Percentiles rank a stretch among this genome's conserved stretches.
Evolutionary conservation across 495 filamentous ascomycete genomes (phyloP).

Genomic region (Tuber indicum): DNA sequence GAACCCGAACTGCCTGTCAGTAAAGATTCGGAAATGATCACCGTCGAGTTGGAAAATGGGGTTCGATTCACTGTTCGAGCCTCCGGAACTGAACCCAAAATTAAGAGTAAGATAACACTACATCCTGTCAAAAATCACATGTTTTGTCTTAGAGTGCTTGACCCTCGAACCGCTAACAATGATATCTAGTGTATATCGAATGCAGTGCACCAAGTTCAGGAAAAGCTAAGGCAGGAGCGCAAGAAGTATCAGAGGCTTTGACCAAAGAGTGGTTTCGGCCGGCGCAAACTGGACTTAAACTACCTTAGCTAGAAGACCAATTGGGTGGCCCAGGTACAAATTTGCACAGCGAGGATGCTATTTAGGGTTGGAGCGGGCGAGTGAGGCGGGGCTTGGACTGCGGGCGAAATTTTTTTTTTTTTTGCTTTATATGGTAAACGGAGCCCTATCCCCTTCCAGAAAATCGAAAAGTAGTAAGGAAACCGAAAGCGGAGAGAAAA

Average conservation of each 20-base stretch:
- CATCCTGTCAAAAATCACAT: not conserved
- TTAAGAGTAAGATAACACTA: conserved; percentile 49
- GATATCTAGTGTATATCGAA: conserved; percentile 52
- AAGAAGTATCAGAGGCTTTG: conserved; percentile 51
- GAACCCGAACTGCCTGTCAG: conserved; percentile 57
- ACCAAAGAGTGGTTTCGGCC: conserved; percentile 55
- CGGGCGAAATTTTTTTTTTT: conserved; percentile 11
- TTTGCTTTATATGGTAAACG: conserved; percentile 2
- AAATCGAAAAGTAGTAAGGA: conserved; percentile 5
- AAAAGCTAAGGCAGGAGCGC: conserved; percentile 51
- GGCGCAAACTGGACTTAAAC: conserved; percentile 32
- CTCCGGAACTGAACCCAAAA: conserved; percentile 66
- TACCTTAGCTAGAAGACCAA: conserved; percentile 17
- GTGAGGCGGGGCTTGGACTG: conserved; percentile 8
- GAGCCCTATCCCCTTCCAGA: conserved; percentile 6
- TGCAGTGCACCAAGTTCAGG: conserved; percentile 48
- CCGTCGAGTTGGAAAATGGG: conserved; percentile 54
- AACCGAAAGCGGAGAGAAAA: conserved; percentile 13
- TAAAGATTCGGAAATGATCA: conserved; percentile 61
- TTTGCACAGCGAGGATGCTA: not conserved
- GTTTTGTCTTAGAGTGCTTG: not conserved
- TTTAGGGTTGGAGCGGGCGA: conserved; percentile 5
- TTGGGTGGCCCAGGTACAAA: not conserved
- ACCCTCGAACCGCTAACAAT: conserved; percentile 13
- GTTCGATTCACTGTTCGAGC: conserved; percentile 62